phyloP scores from a whole-genome alignment of 805 yeast genomes.

The Metschnikowia santaceciliae region DNA sequence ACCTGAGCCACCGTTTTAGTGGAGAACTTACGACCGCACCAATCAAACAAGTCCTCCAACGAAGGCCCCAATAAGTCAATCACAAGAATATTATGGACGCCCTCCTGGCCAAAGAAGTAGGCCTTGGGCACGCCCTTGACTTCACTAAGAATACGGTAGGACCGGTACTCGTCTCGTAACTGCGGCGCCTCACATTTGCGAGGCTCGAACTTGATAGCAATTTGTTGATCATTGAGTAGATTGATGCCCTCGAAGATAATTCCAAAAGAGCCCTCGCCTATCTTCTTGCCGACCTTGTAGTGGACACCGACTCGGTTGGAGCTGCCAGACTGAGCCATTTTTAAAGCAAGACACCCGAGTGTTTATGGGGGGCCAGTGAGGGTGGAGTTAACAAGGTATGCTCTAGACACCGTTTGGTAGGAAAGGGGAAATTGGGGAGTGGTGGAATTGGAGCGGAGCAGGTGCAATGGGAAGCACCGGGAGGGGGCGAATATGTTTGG shows the following conservation, averaged over 20 bases:
- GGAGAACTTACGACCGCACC: constrained; percentile 92
- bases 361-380: neutral
- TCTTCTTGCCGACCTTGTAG: constrained; percentile 94
- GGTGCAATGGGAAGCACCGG: neutral
- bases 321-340: constrained; percentile 38
- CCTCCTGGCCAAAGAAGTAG: constrained; percentile 98
- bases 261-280: constrained; percentile 98
- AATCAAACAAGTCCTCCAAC: constrained; percentile 92
- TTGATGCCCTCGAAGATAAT: constrained; percentile 95
- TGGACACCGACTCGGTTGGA: constrained; percentile 86
- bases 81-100: constrained; percentile 90
- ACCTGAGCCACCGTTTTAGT: constrained; percentile 89
- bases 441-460: neutral
- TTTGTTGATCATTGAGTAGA: constrained; percentile 84
- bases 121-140: constrained; percentile 88
- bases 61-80: constrained; percentile 95
- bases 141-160: constrained; percentile 85
- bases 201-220: constrained; percentile 96
- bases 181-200: constrained; percentile 97
- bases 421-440: too few species aligned
- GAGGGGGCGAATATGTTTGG: neutral
- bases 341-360: neutral
- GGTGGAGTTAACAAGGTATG: neutral
- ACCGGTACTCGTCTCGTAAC: constrained; percentile 90
- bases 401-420: neutral